Conservation (phyloP, 345 rosid genomes). For the Pistacia integerrima region DNA sequence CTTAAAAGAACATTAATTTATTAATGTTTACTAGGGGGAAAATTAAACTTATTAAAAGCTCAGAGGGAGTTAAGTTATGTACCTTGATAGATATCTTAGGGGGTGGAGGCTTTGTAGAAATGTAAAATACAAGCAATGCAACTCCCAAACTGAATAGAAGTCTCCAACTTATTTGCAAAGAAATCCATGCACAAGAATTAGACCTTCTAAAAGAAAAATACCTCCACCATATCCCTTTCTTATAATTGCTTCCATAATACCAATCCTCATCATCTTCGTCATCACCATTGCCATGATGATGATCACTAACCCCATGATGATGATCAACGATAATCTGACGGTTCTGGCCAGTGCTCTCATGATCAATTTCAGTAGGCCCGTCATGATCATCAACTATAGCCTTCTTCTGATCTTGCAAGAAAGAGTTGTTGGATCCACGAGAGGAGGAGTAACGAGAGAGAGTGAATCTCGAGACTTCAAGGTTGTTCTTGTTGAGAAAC, state of each 20-base stretch:
- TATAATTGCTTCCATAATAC: constrained; percentile 21
- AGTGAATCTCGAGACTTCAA: constrained; percentile 31
- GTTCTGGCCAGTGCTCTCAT: constrained; percentile 27
- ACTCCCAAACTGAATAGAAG: constrained; percentile 62
- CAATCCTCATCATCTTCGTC: constrained; percentile 22
- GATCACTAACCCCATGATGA: constrained; percentile 5
- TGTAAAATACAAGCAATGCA: constrained; percentile 79
- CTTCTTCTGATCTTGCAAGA: constrained; percentile 36
- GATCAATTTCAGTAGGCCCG: not conserved
- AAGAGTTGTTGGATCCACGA: constrained; percentile 53
- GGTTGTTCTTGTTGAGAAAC: constrained; percentile 22
- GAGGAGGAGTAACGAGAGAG: constrained; percentile 55
- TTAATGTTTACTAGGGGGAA: no score
- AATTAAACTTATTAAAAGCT: no score
- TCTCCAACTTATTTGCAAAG: constrained; percentile 75
- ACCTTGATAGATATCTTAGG: constrained; percentile 75
- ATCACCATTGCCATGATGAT: constrained; percentile 15
- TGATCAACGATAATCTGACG: constrained; percentile 47
- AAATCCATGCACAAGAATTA: constrained; percentile 58
- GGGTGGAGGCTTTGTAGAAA: constrained; percentile 78
- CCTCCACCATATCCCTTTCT: constrained; percentile 53
- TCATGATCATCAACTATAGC: constrained; percentile 3
- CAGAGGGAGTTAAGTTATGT: constrained; percentile 4
- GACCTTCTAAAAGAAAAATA: constrained; percentile 51
- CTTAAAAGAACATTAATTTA: no score